phyloP scores from a whole-genome alignment of 2,329 filamentous ascomycete genomes.

The Ramichloridium luteum region DNA sequence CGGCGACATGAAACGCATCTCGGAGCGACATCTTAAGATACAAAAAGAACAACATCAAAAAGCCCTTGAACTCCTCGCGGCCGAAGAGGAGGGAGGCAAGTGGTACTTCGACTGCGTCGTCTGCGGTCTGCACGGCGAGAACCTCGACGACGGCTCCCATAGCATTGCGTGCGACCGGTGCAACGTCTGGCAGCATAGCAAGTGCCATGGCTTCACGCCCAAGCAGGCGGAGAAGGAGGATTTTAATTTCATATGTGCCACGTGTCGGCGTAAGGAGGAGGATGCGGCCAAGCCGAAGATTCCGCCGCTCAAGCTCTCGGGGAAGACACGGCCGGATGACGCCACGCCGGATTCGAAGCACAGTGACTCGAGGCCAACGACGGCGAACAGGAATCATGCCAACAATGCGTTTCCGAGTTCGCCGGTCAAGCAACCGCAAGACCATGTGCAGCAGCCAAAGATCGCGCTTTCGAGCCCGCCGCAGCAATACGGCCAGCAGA shows the following conservation, averaged over 20 bases:
- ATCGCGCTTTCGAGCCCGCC: no score
- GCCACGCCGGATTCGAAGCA: slow-evolving; percentile 8
- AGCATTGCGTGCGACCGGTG: slow-evolving; percentile 90
- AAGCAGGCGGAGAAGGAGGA: slow-evolving; percentile 70
- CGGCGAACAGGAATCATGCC: no score
- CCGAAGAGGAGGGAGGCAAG: slow-evolving; percentile 54
- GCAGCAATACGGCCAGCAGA: no score
- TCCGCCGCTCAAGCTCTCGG: slow-evolving; percentile 48
- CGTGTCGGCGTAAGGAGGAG: slow-evolving; percentile 59
- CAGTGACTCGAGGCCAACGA: slow-evolving; percentile 14
- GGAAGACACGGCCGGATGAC: no score
- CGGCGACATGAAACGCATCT: slow-evolving; percentile 43
- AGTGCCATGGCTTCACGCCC: slow-evolving; percentile 70
- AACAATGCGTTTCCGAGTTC: no score
- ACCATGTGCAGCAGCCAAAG: no score
- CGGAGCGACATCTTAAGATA: slow-evolving; percentile 66
- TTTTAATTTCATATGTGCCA: slow-evolving; percentile 74
- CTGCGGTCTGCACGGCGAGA: slow-evolving; percentile 80
- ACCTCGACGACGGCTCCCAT: slow-evolving; percentile 81
- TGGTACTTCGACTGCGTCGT: slow-evolving; percentile 90
- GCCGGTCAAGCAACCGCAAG: no score
- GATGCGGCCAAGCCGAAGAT: slow-evolving; percentile 50
- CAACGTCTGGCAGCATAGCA: slow-evolving; percentile 94
- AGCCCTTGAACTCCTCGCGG: slow-evolving; percentile 56
- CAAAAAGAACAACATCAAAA: slow-evolving; percentile 71